Conservation (phyloP, 345 rosid species). For the Hibiscus syriacus region DNA sequence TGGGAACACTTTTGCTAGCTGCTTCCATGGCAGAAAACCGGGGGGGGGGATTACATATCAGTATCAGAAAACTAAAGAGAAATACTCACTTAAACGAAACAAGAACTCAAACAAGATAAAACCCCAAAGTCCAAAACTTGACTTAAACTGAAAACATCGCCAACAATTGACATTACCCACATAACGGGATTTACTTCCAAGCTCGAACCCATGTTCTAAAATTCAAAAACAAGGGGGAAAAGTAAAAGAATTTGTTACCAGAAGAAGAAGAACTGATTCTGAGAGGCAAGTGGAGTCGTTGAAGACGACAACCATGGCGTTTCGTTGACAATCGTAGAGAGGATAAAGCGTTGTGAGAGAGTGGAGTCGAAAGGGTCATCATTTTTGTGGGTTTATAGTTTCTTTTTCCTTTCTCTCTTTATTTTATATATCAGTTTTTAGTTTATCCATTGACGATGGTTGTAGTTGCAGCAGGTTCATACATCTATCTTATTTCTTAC, state of each 20-base stretch:
- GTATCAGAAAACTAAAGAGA: no score
- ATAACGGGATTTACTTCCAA: not conserved
- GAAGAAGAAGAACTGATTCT: constrained; percentile 42
- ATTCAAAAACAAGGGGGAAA: not conserved
- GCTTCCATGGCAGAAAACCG: constrained; percentile 16
- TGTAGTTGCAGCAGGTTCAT: not conserved
- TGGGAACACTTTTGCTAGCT: constrained; percentile 27
- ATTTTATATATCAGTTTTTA: not conserved
- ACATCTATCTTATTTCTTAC: not conserved
- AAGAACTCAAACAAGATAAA: constrained; percentile 55
- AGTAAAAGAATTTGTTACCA: not conserved
- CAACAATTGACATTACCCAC: constrained; percentile 35
- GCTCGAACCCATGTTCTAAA: not conserved
- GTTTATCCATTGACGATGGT: not conserved
- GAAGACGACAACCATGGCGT: constrained; percentile 15
- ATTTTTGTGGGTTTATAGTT: constrained; percentile 12
- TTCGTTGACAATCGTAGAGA: constrained; percentile 11
- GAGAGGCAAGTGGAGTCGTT: constrained; percentile 19
- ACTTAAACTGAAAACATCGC: no score
- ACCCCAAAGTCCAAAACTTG: no score
- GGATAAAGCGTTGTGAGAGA: constrained; percentile 18
- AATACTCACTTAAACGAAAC: no score
- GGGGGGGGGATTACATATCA: no score
- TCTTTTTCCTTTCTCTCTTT: not conserved
- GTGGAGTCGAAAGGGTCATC: constrained; percentile 41